Percentiles rank a stretch among this genome's conserved stretches.
phyloP scores from a whole-genome alignment of 2,329 filamentous ascomycete species.

The Orbilia ellipsospora region DNA sequence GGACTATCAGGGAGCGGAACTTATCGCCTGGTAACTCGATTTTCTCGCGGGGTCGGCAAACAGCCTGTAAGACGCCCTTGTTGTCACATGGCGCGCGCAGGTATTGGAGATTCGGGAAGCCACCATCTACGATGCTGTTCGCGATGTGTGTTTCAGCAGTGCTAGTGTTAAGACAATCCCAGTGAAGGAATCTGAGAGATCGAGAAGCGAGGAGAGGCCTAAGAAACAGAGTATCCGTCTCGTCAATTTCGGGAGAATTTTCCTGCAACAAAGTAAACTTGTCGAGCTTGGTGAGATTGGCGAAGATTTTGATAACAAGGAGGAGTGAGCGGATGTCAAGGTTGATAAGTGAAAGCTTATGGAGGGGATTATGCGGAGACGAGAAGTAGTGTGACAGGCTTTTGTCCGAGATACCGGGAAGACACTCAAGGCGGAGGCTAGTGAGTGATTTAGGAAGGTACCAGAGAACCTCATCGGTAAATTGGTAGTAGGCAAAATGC shows the following conservation, averaged over 20 bases:
- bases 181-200: slow-evolving; percentile 49
- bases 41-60: slow-evolving; percentile 51
- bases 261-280: slow-evolving; percentile 51
- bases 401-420: slow-evolving; percentile 43
- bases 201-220: slow-evolving; percentile 45
- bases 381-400: slow-evolving; percentile 51
- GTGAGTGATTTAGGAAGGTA: slow-evolving; percentile 44
- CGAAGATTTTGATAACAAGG: slow-evolving; percentile 52
- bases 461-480: slow-evolving; percentile 49
- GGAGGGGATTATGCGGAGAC: slow-evolving; percentile 44
- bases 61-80: slow-evolving; percentile 40
- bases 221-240: slow-evolving; percentile 47
- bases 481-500: slow-evolving; percentile 52
- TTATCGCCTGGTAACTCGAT: slow-evolving; percentile 51
- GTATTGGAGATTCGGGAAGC: slow-evolving; percentile 49
- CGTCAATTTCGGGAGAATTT: slow-evolving; percentile 43
- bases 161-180: slow-evolving; percentile 50
- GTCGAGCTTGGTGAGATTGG: slow-evolving; percentile 46
- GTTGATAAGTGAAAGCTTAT: slow-evolving; percentile 49
- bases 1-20: slow-evolving; percentile 41
- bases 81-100: slow-evolving; percentile 48
- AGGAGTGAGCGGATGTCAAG: slow-evolving; percentile 52
- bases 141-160: slow-evolving; percentile 44
- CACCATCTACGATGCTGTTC: slow-evolving; percentile 47
- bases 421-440: slow-evolving; percentile 44